Conservation (phyloP, 805 yeast species). For the Clavispora fructus region DNA sequence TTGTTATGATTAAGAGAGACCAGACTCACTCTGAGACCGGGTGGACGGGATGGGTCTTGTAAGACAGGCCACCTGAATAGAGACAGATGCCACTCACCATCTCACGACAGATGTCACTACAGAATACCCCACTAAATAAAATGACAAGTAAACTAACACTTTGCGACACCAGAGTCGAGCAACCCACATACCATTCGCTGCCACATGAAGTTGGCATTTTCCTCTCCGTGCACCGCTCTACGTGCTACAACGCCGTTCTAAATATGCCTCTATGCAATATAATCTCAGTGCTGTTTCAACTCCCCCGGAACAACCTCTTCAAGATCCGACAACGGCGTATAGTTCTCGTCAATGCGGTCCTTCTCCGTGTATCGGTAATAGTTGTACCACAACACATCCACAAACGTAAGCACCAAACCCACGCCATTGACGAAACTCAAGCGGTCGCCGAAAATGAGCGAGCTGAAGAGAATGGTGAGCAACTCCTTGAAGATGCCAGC, state of each 20-base stretch:
- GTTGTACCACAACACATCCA: conserved; percentile 83
- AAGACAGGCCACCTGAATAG: no score
- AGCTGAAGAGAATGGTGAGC: conserved; percentile 69
- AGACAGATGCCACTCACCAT: no score
- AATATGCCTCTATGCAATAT: not conserved
- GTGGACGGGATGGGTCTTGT: no score
- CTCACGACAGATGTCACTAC: no score
- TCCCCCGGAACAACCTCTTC: conserved; percentile 6
- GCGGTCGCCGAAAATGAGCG: conserved; percentile 67
- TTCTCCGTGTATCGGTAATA: conserved; percentile 44
- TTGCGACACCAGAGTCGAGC: no score
- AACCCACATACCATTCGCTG: no score
- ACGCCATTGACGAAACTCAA: conserved; percentile 61
- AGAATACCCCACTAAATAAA: no score
- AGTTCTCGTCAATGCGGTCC: conserved; percentile 7
- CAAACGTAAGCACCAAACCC: conserved; percentile 71
- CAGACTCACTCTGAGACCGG: no score
- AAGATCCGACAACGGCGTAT: conserved; percentile 6
- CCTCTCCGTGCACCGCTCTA: no score
- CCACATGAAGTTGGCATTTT: no score
- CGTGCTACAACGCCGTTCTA: not conserved
- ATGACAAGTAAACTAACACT: no score
- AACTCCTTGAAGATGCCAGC: conserved; percentile 94
- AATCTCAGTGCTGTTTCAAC: conserved; percentile 10
- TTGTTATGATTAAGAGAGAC: no score